Percentiles rank a stretch among this genome's conserved stretches.
These are phyloP conservation scores for Hondaea fermentalgiana DNA, from an alignment of 108 stramenopile species.

Conservation along the genomic window DNA sequence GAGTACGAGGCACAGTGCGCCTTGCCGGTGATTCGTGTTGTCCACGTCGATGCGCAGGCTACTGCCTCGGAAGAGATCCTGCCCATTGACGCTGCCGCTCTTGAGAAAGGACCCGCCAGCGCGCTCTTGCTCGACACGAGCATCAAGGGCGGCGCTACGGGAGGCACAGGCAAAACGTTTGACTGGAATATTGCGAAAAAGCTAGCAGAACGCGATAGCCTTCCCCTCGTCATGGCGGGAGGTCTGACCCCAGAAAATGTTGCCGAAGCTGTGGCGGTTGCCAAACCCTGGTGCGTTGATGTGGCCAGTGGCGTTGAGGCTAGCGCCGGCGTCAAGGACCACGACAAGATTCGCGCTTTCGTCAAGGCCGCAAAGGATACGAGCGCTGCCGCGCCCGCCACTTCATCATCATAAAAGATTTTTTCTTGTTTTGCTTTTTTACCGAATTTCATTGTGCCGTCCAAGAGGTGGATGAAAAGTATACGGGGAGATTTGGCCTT, in stretches of 20 bases:
- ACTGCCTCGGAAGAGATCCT: constrained; percentile 14
- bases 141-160: constrained; percentile 72
- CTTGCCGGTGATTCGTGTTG: constrained; percentile 79
- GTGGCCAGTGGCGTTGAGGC: constrained; percentile 86
- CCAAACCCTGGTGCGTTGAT: constrained; percentile 82
- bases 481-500: too few relatives aligned
- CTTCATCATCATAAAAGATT: too few relatives aligned
- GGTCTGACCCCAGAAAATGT: constrained; percentile 80
- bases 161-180: constrained; percentile 86
- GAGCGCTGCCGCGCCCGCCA: neutral
- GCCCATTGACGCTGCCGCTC: neutral
- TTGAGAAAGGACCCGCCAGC: constrained; percentile 36
- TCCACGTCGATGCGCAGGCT: constrained; percentile 73
- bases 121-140: constrained; percentile 76
- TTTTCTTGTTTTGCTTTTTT: too few relatives aligned
- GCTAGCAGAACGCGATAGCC: constrained; percentile 17
- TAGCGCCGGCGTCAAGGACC: constrained; percentile 72
- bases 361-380: constrained; percentile 59
- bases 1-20: constrained; percentile 43
- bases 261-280: constrained; percentile 55
- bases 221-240: constrained; percentile 94
- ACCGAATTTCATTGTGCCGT: too few relatives aligned
- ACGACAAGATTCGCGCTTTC: constrained; percentile 66
- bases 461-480: too few relatives aligned
- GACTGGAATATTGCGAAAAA: constrained; percentile 73